Base-by-base conservation (phyloP, 345 rosid species). In the Leavenworthia alabamica region DNA sequence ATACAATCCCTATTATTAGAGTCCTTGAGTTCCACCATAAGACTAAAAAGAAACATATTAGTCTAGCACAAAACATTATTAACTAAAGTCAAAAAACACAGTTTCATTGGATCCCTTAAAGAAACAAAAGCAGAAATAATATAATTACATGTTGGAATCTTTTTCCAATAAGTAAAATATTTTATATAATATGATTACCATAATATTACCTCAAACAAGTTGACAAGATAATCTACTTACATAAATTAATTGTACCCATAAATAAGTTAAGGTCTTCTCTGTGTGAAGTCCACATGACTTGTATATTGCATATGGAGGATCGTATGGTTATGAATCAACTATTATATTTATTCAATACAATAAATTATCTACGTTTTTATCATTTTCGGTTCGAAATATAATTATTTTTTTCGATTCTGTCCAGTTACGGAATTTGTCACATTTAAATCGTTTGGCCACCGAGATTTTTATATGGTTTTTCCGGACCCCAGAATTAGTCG, bases 101-200 rank as follows among this genome's bases (percentile, higher is more conserved):
- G 73, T 68, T 36, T 37, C 63, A 61, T 70, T 61, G 68, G 74
- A 61, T 69, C 68, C 74, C 19, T 16, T 45, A 26, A 36, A 60
- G 54, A 36, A 54, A 51, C 24, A 51, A 42, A 28, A 6, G 52
- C 11, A 27, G 47, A 69, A 69, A 37, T 20, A n/a, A n/a, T 62
- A 44, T 60, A 61, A 53, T 28, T 53, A 48, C 56, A 54, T 53
- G 41, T 52, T 55, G 43, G 48, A 39, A 53, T 61, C 49, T 43
- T 54, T 41, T 29, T 22, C 20, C 27, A 39, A 20, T 40, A 23
- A 23, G 22, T 49, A 26, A 31, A n/a, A n/a, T n/a, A 39, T 4
- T 31, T 48, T 10, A 41, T 28, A 27, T 28, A 49, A 14, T 36
- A 67, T 49, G 46, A 47, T 49, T 32, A 50, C 32, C 4, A 49